Conservation (phyloP, 2,329 filamentous ascomycete species). For the Curvularia sp. region DNA sequence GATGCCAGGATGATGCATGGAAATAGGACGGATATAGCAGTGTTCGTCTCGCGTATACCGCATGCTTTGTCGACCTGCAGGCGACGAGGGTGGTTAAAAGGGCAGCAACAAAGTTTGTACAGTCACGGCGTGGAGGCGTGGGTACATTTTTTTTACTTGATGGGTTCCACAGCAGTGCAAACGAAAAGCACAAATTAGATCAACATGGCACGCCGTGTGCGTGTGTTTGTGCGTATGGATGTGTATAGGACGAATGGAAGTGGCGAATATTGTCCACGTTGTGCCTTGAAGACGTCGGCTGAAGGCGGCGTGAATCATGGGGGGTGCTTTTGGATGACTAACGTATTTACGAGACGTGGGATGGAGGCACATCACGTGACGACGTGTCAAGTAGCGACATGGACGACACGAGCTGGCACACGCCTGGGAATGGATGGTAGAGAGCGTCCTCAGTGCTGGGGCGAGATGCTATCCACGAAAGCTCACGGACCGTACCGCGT, state of each 20-base stretch:
- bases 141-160: slow-evolving; percentile 15
- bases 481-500: slow-evolving; percentile 9
- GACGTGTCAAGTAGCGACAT: slow-evolving; percentile 7
- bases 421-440: not conserved
- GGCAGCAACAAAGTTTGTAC: not conserved
- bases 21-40: slow-evolving; percentile 1
- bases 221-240: not conserved
- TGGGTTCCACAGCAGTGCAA: slow-evolving; percentile 23
- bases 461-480: slow-evolving; percentile 10
- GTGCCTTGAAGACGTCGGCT: slow-evolving; percentile 15
- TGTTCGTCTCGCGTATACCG: not conserved
- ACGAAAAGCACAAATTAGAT: slow-evolving; percentile 16
- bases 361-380: slow-evolving; percentile 22
- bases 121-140: slow-evolving; percentile 8
- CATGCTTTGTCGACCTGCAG: not conserved
- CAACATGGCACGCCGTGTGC: slow-evolving; percentile 29
- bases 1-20: not conserved
- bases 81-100: not conserved
- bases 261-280: slow-evolving; percentile 31
- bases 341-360: slow-evolving; percentile 45
- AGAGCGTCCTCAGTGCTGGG: slow-evolving; percentile 31
- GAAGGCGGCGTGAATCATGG: slow-evolving; percentile 19
- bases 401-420: not conserved
- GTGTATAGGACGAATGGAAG: slow-evolving; percentile 22
- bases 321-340: slow-evolving; percentile 28